These are phyloP conservation scores for Lojkania enalia DNA, from an alignment of 2,329 filamentous ascomycete species.

Conservation along the genomic window DNA sequence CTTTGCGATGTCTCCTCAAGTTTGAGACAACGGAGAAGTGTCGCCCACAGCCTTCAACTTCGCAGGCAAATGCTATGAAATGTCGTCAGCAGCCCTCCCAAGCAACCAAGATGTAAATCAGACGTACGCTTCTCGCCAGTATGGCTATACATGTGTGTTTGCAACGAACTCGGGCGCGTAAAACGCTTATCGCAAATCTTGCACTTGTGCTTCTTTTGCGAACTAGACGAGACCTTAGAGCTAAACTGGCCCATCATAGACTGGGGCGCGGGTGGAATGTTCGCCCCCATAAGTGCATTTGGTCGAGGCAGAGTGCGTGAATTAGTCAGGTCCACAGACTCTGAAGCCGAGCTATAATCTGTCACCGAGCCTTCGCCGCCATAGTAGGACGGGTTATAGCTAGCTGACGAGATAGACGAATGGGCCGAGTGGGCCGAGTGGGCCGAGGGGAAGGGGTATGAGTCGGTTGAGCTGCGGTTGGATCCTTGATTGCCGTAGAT, in stretches of 20 bases:
- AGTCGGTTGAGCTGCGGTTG: constrained; percentile 74
- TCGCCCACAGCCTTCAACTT: constrained; percentile 90
- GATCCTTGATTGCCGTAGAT: constrained; percentile 73
- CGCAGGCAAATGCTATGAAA: constrained; percentile 80
- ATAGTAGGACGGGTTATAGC: constrained; percentile 83
- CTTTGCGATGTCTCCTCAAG: constrained; percentile 89
- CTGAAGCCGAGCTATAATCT: constrained; percentile 91
- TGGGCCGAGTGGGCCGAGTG: constrained; percentile 82
- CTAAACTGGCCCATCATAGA: constrained; percentile 99
- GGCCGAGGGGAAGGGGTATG: constrained; percentile 86
- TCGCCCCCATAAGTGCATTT: constrained; percentile 62
- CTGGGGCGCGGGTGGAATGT: constrained; percentile 79
- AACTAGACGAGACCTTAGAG: constrained; percentile 92
- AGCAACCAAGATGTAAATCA: neutral
- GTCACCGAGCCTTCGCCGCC: constrained; percentile 80
- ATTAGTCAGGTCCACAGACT: constrained; percentile 76
- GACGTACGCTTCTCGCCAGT: constrained; percentile 96
- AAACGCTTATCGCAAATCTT: constrained; percentile 99
- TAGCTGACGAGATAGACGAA: constrained; percentile 84
- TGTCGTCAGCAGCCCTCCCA: constrained; percentile 9
- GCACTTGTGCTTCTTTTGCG: constrained; percentile 99
- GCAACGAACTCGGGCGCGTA: constrained; percentile 88
- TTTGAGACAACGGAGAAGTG: constrained; percentile 98
- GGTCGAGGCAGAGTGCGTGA: constrained; percentile 85
- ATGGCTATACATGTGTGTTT: constrained; percentile 98